Evolutionary conservation across 1,284 basidiomycete species (phyloP).

Genomic region (Ganoderma resinaceum): DNA sequence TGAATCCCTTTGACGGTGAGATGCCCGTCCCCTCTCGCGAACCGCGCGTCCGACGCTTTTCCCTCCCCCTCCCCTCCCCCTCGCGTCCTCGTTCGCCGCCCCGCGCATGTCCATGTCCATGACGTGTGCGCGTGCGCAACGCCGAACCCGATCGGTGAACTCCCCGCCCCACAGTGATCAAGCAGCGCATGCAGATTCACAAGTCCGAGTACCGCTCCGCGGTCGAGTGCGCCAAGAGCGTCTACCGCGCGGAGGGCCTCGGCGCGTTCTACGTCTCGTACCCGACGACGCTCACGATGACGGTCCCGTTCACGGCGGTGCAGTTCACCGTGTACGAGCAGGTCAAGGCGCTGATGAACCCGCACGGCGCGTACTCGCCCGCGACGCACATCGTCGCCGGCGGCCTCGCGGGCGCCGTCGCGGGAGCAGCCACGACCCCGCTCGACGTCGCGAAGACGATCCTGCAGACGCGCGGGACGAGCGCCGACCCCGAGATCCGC

Average conservation of each 20-base stretch:
- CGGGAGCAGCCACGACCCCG: conserved; percentile 95
- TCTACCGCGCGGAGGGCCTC: conserved; percentile 89
- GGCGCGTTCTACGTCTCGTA: conserved; percentile 98
- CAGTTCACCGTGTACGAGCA: conserved; percentile 98
- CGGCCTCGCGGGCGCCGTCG: conserved; percentile 92
- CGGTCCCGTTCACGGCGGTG: conserved; percentile 97
- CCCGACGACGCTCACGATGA: conserved; percentile 96
- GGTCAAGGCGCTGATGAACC: conserved; percentile 89
- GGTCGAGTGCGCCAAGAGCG: conserved; percentile 79
- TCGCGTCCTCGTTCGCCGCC: neutral
- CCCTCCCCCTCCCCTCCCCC: conserved; percentile 3
- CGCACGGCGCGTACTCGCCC: conserved; percentile 88
- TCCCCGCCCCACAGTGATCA: conserved; percentile 79
- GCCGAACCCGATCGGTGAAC: neutral
- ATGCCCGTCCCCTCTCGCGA: conserved; percentile 24
- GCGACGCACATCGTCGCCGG: conserved; percentile 91
- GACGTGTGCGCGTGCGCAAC: conserved; percentile 8
- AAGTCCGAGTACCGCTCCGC: conserved; percentile 91
- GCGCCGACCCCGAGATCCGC: conserved; percentile 84
- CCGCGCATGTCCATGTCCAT: neutral
- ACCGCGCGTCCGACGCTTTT: conserved; percentile 21
- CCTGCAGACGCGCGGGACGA: conserved; percentile 92
- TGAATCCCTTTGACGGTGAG: conserved; percentile 99
- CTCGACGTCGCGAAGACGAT: conserved; percentile 99
- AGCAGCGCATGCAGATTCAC: conserved; percentile 99